Evolutionary conservation across 495 filamentous ascomycete genomes (phyloP), one percentile per base, ranked within the genome.

Genomic region (Lophiostoma macrostomum): DNA sequence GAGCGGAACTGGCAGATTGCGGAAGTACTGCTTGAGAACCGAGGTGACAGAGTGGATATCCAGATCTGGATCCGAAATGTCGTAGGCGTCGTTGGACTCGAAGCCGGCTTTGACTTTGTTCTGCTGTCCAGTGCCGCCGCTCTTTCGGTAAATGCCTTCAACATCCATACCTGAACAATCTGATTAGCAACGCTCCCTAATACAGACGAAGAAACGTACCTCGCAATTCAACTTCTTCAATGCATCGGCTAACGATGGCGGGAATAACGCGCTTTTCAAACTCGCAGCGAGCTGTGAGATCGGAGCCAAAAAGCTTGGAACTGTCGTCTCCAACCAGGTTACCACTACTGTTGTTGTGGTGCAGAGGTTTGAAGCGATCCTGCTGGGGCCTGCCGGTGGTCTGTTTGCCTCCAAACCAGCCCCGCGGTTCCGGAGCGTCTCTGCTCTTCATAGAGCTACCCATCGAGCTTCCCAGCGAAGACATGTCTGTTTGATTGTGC

Each of bases 81-180:
- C 93, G 61, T 79, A 91, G 57, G 89, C 80, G 54, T 87, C 82
- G 52, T 73, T 83, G 62, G 81, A 83, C 63, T 99, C 91, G 64
- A 99, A 96, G 28, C 90, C 87, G 54, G 90, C 87, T 53, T 88
- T 83, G 53, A 99, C 88, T 35, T 75, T 73, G 66, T 95, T 93
- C 67, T 94, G 85, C 56, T 89, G 87, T 1, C 85, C 85, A 48
- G 84, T 85, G 60, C 91, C 91, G 41, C 94, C 94, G 27, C 89
- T 91, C 75, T 99, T 99, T 56, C 94, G 84, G 74, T 99, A 99
- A 58, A 99, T 95, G 43, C 94, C 94, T 71, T 97, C 91, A 66
- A 94, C 80, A 64, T 97, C 90, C 90, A 99, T 96, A 35, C 93
- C 93, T 82, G 48, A n/a, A 50, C 29, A 16, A 11, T 12, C 18